phyloP scores from a whole-genome alignment of 148 eudicot genomes.

The Rhododendron henanense region DNA sequence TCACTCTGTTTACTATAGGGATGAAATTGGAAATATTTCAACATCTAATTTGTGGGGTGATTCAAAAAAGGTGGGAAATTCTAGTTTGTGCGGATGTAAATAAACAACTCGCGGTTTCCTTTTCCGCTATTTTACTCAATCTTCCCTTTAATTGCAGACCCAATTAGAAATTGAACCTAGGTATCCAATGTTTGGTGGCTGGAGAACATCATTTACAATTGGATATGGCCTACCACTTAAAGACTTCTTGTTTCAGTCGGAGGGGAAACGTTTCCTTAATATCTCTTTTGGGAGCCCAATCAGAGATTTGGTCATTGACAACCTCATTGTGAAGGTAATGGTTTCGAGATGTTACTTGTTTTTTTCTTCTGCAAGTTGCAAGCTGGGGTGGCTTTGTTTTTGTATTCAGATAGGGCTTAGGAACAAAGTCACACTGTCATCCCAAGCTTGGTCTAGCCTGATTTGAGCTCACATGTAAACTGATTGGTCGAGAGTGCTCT shows the following conservation, averaged over 20 bases:
- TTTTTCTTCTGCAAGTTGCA: background rate
- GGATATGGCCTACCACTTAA: conserved; percentile 87
- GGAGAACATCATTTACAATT: conserved; percentile 86
- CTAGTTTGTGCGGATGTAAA: background rate
- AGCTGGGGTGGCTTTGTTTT: background rate
- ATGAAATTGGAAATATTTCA: conserved; percentile 97
- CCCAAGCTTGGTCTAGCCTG: background rate
- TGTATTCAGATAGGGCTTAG: background rate
- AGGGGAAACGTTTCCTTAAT: conserved; percentile 77
- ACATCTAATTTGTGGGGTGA: conserved; percentile 76
- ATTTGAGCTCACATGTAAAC: no score
- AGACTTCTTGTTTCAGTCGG: conserved; percentile 76
- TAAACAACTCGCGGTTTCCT: background rate
- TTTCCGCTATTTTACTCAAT: conserved; percentile 15
- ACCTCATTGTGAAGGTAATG: conserved; percentile 82
- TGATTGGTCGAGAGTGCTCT: no score
- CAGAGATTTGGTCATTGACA: conserved; percentile 64
- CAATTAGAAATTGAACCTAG: conserved; percentile 88
- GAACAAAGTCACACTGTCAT: background rate
- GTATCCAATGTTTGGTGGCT: conserved; percentile 93
- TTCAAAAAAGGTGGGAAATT: conserved; percentile 48
- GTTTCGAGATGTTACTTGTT: background rate
- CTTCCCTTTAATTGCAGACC: conserved; percentile 55
- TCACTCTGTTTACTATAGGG: conserved; percentile 92
- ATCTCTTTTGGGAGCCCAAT: conserved; percentile 79